Percentiles rank a stretch among this genome's conserved stretches.
Conservation (phyloP, 768 basidiomycete species). For the Flagelloscypha sp. region DNA sequence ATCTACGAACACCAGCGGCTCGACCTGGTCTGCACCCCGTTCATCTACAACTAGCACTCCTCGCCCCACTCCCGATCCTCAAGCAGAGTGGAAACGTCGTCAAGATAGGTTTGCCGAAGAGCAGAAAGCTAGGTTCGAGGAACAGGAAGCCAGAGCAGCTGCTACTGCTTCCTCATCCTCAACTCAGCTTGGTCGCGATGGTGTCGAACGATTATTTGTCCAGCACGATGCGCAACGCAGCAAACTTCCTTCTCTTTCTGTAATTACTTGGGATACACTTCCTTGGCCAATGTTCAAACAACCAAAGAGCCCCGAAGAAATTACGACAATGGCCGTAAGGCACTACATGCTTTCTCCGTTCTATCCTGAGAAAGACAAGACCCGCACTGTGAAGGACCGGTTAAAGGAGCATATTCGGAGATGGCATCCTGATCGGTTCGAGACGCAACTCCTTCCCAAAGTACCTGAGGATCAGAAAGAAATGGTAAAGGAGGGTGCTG, state of each 20-base stretch:
- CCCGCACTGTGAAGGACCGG: conserved; percentile 55
- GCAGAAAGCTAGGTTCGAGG: conserved; percentile 63
- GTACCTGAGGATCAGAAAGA: conserved; percentile 58
- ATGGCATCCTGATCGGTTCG: conserved; percentile 83
- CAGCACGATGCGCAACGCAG: conserved; percentile 58
- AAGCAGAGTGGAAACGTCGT: conserved; percentile 54
- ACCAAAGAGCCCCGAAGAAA: conserved; percentile 50
- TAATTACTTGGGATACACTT: conserved; percentile 56
- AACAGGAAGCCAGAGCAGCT: too few relatives aligned
- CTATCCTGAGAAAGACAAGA: conserved; percentile 43
- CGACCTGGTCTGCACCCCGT: conserved; percentile 15
- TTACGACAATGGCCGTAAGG: conserved; percentile 45
- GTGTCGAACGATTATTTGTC: too few relatives aligned
- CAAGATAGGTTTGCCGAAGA: conserved; percentile 55
- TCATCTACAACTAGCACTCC: conserved; percentile 11
- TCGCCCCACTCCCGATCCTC: conserved; percentile 20
- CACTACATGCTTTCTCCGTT: conserved; percentile 55
- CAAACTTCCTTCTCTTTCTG: conserved; percentile 27
- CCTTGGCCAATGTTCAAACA: conserved; percentile 67
- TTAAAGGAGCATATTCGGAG: conserved; percentile 65
- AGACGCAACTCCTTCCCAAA: conserved; percentile 56
- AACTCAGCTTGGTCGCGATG: too few relatives aligned
- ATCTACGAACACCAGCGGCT: conserved; percentile 22
- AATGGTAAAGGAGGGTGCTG: conserved; percentile 64
- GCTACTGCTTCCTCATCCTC: too few relatives aligned